These are phyloP conservation scores for Russula sp. DNA, from an alignment of 768 basidiomycete genomes.

Conservation along the genomic window DNA sequence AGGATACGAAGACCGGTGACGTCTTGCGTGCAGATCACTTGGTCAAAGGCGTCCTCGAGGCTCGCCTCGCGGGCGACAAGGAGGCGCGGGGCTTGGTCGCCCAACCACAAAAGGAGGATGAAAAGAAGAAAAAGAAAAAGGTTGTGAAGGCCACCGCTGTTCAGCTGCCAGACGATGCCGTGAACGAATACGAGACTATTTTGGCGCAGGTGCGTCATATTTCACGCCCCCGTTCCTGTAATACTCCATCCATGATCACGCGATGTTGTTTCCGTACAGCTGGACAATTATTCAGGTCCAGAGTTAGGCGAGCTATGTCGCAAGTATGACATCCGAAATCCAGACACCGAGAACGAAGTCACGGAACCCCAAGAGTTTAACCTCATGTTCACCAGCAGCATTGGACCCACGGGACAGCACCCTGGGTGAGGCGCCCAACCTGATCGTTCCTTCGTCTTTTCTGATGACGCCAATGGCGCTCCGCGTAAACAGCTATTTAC, in stretches of 20 bases:
- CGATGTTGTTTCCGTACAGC: slow-evolving; percentile 43
- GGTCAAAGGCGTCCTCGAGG: slow-evolving; percentile 88
- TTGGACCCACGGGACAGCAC: slow-evolving; percentile 96
- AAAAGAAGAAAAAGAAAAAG: slow-evolving; percentile 74
- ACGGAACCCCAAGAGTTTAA: slow-evolving; percentile 95
- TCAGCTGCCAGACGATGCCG: slow-evolving; percentile 68
- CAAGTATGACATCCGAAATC: slow-evolving; percentile 78
- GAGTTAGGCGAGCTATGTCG: slow-evolving; percentile 85
- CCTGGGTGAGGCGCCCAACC: slow-evolving; percentile 62
- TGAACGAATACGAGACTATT: slow-evolving; percentile 73
- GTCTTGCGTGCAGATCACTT: slow-evolving; percentile 96
- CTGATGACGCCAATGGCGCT: not conserved
- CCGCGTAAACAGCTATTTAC: slow-evolving; percentile 64
- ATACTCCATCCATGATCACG: slow-evolving; percentile 22
- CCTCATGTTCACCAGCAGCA: slow-evolving; percentile 97
- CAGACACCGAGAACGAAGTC: slow-evolving; percentile 90
- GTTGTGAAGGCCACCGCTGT: slow-evolving; percentile 71
- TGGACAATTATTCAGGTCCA: slow-evolving; percentile 91
- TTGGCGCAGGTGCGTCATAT: slow-evolving; percentile 75
- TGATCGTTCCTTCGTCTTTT: slow-evolving; percentile 2
- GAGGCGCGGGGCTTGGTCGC: slow-evolving; percentile 78
- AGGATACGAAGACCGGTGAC: slow-evolving; percentile 91
- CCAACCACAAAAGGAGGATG: slow-evolving; percentile 53
- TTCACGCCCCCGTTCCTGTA: not conserved
- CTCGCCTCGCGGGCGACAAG: slow-evolving; percentile 83